phyloP scores from a whole-genome alignment of 306 rosid genomes.

The Cucurbita maxima region DNA sequence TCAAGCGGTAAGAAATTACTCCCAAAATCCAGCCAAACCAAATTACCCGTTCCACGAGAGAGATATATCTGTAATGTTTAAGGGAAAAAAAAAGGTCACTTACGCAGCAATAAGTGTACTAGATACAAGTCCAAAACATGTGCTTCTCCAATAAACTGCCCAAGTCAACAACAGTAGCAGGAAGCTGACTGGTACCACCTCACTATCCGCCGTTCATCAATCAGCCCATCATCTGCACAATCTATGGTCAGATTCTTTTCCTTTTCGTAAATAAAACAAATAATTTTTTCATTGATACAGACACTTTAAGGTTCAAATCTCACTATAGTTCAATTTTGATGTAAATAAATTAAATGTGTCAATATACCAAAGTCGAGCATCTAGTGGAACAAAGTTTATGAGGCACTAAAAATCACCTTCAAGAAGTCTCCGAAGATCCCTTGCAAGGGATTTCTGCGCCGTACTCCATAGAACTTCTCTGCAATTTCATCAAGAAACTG shows the following conservation, averaged over 20 bases:
- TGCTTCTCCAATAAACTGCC: not conserved
- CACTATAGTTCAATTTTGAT: not conserved
- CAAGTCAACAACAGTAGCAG: not conserved
- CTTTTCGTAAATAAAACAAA: not conserved
- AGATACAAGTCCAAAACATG: not conserved
- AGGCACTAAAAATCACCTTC: constrained; percentile 28
- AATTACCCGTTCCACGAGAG: not conserved
- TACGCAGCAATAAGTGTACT: not conserved
- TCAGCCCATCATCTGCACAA: constrained; percentile 13
- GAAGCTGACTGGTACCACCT: not conserved
- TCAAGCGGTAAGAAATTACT: not conserved
- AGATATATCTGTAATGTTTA: not conserved
- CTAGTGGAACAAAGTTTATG: not conserved
- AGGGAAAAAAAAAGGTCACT: not conserved
- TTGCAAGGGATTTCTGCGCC: constrained; percentile 67
- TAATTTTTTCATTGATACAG: not conserved
- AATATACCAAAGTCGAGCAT: not conserved
- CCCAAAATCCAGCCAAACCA: not conserved
- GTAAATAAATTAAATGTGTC: not conserved
- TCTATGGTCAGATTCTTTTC: not conserved
- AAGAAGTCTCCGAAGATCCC: constrained; percentile 93
- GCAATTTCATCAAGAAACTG: constrained; percentile 85
- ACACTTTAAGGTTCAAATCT: not conserved
- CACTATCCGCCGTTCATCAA: not conserved
- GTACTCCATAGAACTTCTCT: constrained; percentile 71